Evolutionary conservation across 31 red algal genomes (phyloP), one percentile per base, ranked within the genome.

Genomic region (Asparagopsis taxiformis): DNA sequence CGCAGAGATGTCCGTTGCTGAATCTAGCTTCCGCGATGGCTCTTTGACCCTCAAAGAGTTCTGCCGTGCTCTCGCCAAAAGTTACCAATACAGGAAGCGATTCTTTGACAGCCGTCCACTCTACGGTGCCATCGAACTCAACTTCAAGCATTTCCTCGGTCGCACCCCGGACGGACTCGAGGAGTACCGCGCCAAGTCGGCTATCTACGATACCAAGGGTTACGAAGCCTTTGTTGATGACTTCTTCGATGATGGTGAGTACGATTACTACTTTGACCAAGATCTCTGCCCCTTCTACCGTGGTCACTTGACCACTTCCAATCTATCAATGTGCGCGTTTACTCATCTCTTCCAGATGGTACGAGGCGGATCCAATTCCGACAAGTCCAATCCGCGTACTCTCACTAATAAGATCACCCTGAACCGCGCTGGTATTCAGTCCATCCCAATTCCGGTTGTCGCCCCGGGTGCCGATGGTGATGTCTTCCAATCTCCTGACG

Each of bases 221-320:
- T 99, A 95, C 53, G 91, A 94, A 15, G 77, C 80, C 19, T 89
- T 95, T 50, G 77, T 99, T 20, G 96, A 99, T 64, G 73, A 87
- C 19, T 91, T 99, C 77, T 87, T 99, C 31, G 94, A 98, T 70
- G 85, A 92, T 57, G 88, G 76, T 3, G 96, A 99, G 62, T 99
- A 89, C 64, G 91, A 99, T 59, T 35, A 73, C 36, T 92, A 79
- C 57, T 99, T 84, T 82, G 91, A 74, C 49, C 77, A 94, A 30
- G 80, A 49, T 23, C 16, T 29, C 52, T 91, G 87, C 4, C 91
- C 91, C 30, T 94, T 71, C 58, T 77, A 88, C 78, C 68, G 91
- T 48, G 91, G 91, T 28, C 81, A 94, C 39, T 51, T 86, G 37
- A 88, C 91, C 55, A 55, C 74, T 1, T 81, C 84, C 56, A 94